Base-by-base conservation (phyloP, 1,284 basidiomycete genomes). In the Melanopsichium pennsylvanicum region DNA sequence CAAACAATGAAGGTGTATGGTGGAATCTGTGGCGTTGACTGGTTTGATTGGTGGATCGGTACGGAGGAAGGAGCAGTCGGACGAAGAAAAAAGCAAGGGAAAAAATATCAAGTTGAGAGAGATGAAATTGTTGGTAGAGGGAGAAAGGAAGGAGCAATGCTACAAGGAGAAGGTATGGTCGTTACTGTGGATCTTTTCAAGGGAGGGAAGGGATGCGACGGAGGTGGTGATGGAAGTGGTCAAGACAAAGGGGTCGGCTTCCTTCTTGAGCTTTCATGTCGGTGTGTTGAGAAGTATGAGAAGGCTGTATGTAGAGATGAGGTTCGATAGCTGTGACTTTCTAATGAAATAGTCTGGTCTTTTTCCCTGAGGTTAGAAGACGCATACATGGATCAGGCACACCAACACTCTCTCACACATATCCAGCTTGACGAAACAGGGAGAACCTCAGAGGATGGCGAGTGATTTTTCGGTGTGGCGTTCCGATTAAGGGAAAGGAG, bases 381-480 rank as follows among this genome's bases (percentile, higher is more conserved):
- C 35, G 48, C 57, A 52, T 46, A 43, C 35, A 59, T 25, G 31
- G 25, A 42, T 38, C 57, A 59, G 57, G 57, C 49, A 59, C 56
- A 31, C 3, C 13, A 2, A 22, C 10, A n/a, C n/a, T 16, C 25
- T 29, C n/a, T 33, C 11, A 29, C 18, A 23, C 12, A 37, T 4
- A 26, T 18, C 35, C 29, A 45, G 12, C 36, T 18, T 22, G 22
- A 16, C 12, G 9, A 5, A 38, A 3, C 9, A 19, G 29, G n/a
- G 21, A 3, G 15, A 13, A 6, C 9, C 10, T 33, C 32, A 41
- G 39, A 50, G 26, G 40, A 35, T 37, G 48, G 40, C 48, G 40
- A 29, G 13, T 29, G 8, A 13, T 29, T 29, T 29, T n/a, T n/a
- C n/a, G n/a, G n/a, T n/a, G 55, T 56, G 54, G 54, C 54, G 54